These are phyloP conservation scores for Fusarium sp. DNA, from an alignment of 2,329 filamentous ascomycete genomes.

Conservation along the genomic window DNA sequence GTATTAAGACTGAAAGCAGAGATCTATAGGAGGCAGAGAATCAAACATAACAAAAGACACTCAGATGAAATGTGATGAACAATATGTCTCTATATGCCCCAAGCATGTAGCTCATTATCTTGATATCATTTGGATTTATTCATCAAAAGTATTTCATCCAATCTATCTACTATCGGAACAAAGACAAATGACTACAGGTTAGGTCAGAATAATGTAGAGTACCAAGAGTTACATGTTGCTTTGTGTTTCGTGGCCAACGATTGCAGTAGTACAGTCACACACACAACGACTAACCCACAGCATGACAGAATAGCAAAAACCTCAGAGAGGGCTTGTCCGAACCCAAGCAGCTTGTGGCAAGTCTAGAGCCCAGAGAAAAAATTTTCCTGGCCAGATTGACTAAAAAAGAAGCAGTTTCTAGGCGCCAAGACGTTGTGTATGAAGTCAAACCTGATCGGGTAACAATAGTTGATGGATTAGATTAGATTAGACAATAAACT, in stretches of 20 bases:
- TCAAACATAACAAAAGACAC: background rate
- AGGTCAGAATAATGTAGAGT: no score
- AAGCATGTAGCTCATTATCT: no score
- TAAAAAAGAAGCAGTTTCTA: background rate
- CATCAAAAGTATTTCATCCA: no score
- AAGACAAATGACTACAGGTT: no score
- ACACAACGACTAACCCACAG: background rate
- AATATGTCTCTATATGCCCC: no score
- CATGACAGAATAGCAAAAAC: accelerated
- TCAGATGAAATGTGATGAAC: background rate
- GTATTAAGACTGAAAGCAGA: no score
- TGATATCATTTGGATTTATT: no score
- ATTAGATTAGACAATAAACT: slow-evolving; percentile 12
- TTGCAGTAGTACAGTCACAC: background rate
- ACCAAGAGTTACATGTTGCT: background rate
- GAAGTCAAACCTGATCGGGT: background rate
- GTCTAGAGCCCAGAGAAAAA: background rate
- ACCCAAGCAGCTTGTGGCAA: background rate
- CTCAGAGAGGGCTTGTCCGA: accelerated
- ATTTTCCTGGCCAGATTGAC: background rate
- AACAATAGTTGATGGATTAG: slow-evolving; percentile 6
- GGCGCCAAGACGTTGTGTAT: background rate
- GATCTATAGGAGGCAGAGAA: no score
- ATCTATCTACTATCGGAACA: no score
- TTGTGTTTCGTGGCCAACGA: background rate